phyloP scores from a whole-genome alignment of 1,139 yeast genomes.

The Hyphopichia wangnamkhiaoensis region DNA sequence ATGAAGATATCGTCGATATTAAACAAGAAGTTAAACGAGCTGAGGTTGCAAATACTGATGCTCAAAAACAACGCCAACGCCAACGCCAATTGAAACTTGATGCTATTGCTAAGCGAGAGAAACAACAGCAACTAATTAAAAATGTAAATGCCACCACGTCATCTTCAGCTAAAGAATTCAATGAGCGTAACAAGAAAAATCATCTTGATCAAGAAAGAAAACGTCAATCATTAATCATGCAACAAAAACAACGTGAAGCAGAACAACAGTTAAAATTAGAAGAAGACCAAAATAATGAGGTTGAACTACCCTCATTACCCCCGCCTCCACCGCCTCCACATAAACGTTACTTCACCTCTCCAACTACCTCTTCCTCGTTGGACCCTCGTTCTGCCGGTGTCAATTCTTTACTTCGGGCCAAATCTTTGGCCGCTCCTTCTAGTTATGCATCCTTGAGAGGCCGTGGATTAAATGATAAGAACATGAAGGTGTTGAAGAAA shows the following conservation, averaged over 20 bases:
- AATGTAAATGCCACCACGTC: conserved; percentile 9
- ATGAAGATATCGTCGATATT: conserved; percentile 21
- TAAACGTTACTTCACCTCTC: conserved; percentile 23
- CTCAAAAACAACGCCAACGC: conserved; percentile 9
- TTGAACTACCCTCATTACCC: conserved; percentile 10
- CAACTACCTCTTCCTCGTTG: conserved; percentile 22
- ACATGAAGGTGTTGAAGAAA: conserved; percentile 42
- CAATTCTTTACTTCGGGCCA: conserved; percentile 39
- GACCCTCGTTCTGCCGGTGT: conserved; percentile 35
- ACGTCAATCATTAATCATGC: conserved; percentile 23
- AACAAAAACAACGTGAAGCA: conserved; percentile 33
- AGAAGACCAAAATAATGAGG: conserved; percentile 24
- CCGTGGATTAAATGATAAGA: conserved; percentile 24
- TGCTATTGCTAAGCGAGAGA: conserved; percentile 1
- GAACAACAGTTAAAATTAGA: conserved; percentile 30
- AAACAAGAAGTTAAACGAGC: conserved; percentile 8
- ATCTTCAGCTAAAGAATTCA: background rate
- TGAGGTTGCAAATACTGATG: conserved; percentile 7
- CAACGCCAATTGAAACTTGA: conserved; percentile 5
- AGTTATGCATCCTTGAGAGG: conserved; percentile 24
- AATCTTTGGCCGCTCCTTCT: conserved; percentile 35
- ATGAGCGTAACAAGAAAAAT: conserved; percentile 6
- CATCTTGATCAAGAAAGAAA: conserved; percentile 11
- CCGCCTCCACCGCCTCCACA: background rate
- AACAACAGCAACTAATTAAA: background rate